These are phyloP conservation scores for Cucumis variabilis DNA, from an alignment of 331 rosid species.

Conservation along the genomic window DNA sequence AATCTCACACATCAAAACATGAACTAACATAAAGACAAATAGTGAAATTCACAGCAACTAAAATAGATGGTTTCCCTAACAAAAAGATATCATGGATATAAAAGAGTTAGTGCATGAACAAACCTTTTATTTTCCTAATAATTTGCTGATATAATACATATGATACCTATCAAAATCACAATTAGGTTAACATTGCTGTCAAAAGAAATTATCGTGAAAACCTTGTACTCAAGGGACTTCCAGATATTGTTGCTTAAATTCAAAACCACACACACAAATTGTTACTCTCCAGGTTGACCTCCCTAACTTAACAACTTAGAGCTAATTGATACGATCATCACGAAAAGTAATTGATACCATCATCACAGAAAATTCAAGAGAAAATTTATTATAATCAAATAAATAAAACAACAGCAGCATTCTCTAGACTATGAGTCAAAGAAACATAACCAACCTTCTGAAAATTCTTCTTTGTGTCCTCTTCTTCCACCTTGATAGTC, in stretches of 20 bases:
- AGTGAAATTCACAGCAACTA: too few species aligned
- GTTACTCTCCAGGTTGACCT: neutral
- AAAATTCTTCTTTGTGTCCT: constrained; percentile 82
- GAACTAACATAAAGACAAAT: too few species aligned
- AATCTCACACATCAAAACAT: too few species aligned
- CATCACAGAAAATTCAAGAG: neutral
- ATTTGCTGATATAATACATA: too few species aligned
- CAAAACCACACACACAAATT: neutral
- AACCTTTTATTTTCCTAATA: too few species aligned
- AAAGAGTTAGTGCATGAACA: too few species aligned
- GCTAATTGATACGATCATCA: neutral
- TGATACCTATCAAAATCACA: too few species aligned
- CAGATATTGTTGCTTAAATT: constrained; percentile 4
- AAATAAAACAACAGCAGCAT: neutral
- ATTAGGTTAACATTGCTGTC: neutral
- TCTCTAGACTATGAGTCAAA: neutral
- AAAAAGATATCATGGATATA: too few species aligned
- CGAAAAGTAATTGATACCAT: neutral
- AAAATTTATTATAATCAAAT: neutral
- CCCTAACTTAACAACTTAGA: neutral
- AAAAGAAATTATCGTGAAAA: neutral
- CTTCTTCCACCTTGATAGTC: constrained; percentile 81
- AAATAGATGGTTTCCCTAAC: too few species aligned
- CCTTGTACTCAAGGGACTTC: neutral
- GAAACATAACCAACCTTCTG: constrained; percentile 66